Conservation (phyloP, 768 basidiomycete species). For the Lentinula edodes region DNA sequence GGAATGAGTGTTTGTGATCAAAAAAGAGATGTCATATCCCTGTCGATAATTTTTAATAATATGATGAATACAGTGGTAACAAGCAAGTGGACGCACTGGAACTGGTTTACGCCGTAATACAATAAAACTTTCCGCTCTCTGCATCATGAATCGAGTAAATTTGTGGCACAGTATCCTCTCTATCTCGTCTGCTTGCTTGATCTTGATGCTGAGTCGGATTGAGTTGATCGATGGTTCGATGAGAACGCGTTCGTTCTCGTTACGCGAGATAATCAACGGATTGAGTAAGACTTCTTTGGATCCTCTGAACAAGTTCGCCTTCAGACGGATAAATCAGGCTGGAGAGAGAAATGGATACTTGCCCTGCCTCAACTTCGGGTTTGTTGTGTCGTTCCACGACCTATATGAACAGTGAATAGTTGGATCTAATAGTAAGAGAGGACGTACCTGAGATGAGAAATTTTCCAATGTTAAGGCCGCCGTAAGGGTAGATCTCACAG, state of each 20-base stretch:
- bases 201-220: constrained; percentile 93
- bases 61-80: neutral
- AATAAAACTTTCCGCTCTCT: constrained; percentile 95
- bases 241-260: constrained; percentile 94
- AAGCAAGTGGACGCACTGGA: constrained; percentile 42
- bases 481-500: constrained; percentile 94
- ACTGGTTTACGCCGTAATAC: constrained; percentile 94
- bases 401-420: constrained; percentile 33
- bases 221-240: constrained; percentile 98
- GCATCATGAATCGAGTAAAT: constrained; percentile 99
- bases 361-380: constrained; percentile 91
- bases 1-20: constrained; percentile 94
- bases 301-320: constrained; percentile 40
- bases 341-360: constrained; percentile 16
- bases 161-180: constrained; percentile 97
- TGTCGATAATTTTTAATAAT: constrained; percentile 22
- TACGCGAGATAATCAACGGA: constrained; percentile 90
- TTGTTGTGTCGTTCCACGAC: constrained; percentile 97
- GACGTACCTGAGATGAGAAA: constrained; percentile 88
- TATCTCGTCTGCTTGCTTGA: constrained; percentile 99
- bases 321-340: no score
- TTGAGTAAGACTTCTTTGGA: constrained; percentile 94
- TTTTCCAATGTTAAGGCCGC: constrained; percentile 96
- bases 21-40: constrained; percentile 98
- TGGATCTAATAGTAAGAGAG: constrained; percentile 9